Percentiles rank a stretch among this genome's conserved stretches.
Conservation (phyloP, 805 yeast species). For the Hanseniaspora valbyensis region DNA sequence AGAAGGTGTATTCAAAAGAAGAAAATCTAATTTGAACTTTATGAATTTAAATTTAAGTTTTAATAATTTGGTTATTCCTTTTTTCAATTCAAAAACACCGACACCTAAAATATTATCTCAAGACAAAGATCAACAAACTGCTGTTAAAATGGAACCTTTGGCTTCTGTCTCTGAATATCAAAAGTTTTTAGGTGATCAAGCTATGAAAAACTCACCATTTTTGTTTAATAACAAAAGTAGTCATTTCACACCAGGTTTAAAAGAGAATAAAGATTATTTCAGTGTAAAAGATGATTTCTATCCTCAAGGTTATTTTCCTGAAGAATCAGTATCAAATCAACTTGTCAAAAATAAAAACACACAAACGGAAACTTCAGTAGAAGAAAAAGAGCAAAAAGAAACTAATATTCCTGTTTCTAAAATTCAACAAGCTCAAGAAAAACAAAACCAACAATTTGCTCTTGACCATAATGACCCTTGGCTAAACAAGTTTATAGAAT, state of each 20-base stretch:
- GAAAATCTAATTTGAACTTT: slow-evolving; percentile 9
- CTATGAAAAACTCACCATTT: slow-evolving; percentile 12
- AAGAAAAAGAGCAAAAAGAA: background rate
- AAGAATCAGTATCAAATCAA: background rate
- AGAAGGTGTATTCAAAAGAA: background rate
- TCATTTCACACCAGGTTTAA: background rate
- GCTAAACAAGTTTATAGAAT: slow-evolving; percentile 58
- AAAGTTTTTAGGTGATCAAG: slow-evolving; percentile 13
- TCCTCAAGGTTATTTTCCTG: slow-evolving; percentile 7
- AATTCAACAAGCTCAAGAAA: slow-evolving; percentile 12
- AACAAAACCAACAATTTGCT: background rate
- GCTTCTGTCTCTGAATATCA: slow-evolving; percentile 12
- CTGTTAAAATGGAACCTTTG: background rate
- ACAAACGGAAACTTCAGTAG: background rate
- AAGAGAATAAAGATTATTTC: slow-evolving; percentile 2
- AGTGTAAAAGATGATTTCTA: slow-evolving; percentile 14
- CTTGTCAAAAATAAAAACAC: background rate
- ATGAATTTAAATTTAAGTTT: slow-evolving; percentile 10
- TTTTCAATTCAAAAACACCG: background rate
- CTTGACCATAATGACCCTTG: slow-evolving; percentile 32
- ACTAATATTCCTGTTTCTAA: background rate
- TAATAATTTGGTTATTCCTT: background rate
- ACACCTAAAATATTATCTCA: background rate
- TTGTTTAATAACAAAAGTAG: background rate
- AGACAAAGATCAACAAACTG: background rate